Conservation (phyloP, 768 basidiomycete genomes). For the Lactarius evosmus region DNA sequence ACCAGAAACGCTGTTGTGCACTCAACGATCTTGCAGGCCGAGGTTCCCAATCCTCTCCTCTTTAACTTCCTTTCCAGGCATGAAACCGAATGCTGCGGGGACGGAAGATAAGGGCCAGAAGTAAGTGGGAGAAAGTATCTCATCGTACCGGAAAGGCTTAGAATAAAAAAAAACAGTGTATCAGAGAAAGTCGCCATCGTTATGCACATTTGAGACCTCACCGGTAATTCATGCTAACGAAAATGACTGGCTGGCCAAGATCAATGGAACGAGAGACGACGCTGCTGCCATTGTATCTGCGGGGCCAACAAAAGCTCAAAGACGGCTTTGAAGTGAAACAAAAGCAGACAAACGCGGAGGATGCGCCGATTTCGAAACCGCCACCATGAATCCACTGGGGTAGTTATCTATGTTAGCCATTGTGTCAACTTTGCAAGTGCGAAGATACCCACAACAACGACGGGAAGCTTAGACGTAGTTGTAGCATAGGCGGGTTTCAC, state of each 20-base stretch:
- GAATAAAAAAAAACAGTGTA: not conserved
- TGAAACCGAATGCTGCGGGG: slow-evolving; percentile 46
- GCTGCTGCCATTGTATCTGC: slow-evolving; percentile 28
- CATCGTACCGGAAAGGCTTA: slow-evolving; percentile 23
- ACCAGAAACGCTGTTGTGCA: slow-evolving; percentile 1
- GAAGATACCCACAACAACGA: slow-evolving; percentile 29
- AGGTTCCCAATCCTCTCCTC: slow-evolving; percentile 55
- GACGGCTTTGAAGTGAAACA: too few species aligned
- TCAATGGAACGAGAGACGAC: slow-evolving; percentile 31
- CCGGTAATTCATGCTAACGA: slow-evolving; percentile 34
- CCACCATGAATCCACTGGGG: slow-evolving; percentile 32
- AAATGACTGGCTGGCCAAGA: slow-evolving; percentile 29
- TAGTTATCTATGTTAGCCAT: not conserved
- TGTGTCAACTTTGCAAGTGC: too few species aligned
- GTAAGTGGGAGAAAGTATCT: not conserved
- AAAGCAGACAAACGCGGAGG: slow-evolving; percentile 11
- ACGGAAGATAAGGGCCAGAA: not conserved
- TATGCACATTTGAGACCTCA: not conserved
- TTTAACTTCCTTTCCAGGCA: slow-evolving; percentile 50
- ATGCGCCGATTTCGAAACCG: slow-evolving; percentile 19
- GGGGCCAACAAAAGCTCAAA: not conserved
- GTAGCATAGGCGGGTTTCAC: slow-evolving; percentile 24
- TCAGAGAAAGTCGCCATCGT: not conserved
- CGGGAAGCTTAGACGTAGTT: slow-evolving; percentile 26
- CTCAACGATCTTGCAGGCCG: slow-evolving; percentile 65